Evolutionary conservation across 2,329 filamentous ascomycete species (phyloP).

Genomic region (Arachnopeziza araneosa): DNA sequence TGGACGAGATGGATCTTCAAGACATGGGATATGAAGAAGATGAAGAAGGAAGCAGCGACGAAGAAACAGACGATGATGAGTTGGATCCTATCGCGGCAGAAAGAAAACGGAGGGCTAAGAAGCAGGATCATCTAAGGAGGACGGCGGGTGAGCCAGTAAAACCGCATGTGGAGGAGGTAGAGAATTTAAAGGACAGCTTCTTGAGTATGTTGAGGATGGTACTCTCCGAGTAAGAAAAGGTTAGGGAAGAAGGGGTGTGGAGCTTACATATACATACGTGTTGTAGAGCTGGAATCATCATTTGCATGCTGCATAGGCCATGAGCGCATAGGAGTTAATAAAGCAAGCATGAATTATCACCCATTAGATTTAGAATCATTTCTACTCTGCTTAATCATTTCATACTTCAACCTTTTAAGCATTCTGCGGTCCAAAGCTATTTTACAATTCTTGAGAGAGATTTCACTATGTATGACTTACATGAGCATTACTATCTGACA

Average conservation of each 20-base stretch:
- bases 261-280: neutral
- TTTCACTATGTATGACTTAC: no score
- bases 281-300: neutral
- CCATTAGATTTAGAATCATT: no score
- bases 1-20: conserved; percentile 80
- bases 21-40: conserved; percentile 77
- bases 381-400: no score
- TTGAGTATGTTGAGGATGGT: conserved; percentile 76
- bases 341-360: no score
- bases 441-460: no score
- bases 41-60: conserved; percentile 53
- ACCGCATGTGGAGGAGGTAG: conserved; percentile 70
- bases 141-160: conserved; percentile 81
- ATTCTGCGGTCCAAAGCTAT: no score
- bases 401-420: no score
- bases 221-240: conserved; percentile 55
- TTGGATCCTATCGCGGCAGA: conserved; percentile 85
- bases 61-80: conserved; percentile 70
- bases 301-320: neutral
- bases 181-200: conserved; percentile 76
- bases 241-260: neutral
- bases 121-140: conserved; percentile 73
- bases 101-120: conserved; percentile 67
- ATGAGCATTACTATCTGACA: no score
- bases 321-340: no score